Evolutionary conservation across 1,139 yeast species (phyloP), one percentile per base, ranked within the genome.

Genomic region (Yamadazyma trypodendri): DNA sequence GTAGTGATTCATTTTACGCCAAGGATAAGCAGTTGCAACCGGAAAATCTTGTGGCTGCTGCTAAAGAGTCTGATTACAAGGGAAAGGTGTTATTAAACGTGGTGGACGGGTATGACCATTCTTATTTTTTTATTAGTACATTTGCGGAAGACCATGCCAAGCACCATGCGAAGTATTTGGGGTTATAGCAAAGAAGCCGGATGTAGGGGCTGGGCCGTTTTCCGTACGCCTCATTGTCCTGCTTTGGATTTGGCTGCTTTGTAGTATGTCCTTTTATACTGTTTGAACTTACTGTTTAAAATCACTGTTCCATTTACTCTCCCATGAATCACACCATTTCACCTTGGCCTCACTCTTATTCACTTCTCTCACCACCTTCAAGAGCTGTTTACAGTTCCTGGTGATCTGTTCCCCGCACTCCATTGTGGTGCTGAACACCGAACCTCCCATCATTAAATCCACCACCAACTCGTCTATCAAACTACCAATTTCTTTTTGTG

Each of bases 71-170:
- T 1, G 60, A 63, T 9, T 82, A 82, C 63, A 77, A 77, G 41
- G 85, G 81, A 3, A 72, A 77, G 38, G 71, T 90, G 43, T 68
- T 76, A 32, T 61, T 87, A 41, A 66, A 79, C 27, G 58, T 79
- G 34, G 96, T 78, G 21, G 90, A 85, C 3, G 96, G 92, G 2
- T 90, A 82, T 55, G 97, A 92, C 55, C 98, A 92, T 56, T 83
- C 90, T 37, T 92, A 90, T 65, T 92, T 77, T 61, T 92, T 89
- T 60, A 75, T 92, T 44, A 76, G 94, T 41, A 63, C 88, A 0
- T 90, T 89, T 60, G 86, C 84, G 17, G 84, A 78, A 43, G 88
- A 82, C 33, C 97, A 92, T 57, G 89, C 95, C 32, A 78, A 75
- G 46, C 92, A 82, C 59, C 97, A 92, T 55, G 95, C 95, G 9